A percentile compares a stretch with the other conserved stretches of the same genome.
Evolutionary conservation across 805 yeast species (phyloP).

Genomic region (Isabelozyma gotoi): DNA sequence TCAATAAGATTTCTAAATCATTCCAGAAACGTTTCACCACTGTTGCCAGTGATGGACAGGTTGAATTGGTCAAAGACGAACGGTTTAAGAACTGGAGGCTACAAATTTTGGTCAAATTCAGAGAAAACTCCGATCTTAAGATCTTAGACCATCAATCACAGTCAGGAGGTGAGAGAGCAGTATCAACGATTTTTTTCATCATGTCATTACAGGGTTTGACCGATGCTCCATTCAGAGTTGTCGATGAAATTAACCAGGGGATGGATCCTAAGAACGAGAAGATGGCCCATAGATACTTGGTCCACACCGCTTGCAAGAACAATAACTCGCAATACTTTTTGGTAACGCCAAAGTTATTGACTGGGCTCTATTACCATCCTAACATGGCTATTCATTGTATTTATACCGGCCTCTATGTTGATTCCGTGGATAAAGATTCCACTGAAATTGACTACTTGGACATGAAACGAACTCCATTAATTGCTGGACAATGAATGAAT

Average conservation of each 20-base stretch:
- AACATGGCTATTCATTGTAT: slow-evolving; percentile 87
- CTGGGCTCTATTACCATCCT: slow-evolving; percentile 72
- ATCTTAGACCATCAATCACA: slow-evolving; percentile 83
- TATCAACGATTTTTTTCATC: slow-evolving; percentile 85
- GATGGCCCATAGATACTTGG: slow-evolving; percentile 80
- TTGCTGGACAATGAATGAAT: not conserved
- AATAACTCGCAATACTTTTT: slow-evolving; percentile 79
- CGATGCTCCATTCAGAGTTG: slow-evolving; percentile 87
- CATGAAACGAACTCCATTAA: slow-evolving; percentile 1
- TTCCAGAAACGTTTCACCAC: slow-evolving; percentile 66
- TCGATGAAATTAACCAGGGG: slow-evolving; percentile 98
- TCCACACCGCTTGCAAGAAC: slow-evolving; percentile 68
- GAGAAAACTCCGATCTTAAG: slow-evolving; percentile 71
- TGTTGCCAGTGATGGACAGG: slow-evolving; percentile 88
- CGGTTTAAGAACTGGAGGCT: slow-evolving; percentile 76
- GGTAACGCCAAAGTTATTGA: slow-evolving; percentile 87
- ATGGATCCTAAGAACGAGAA: slow-evolving; percentile 95
- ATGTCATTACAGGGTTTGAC: slow-evolving; percentile 89
- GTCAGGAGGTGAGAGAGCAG: slow-evolving; percentile 98
- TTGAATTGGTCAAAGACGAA: slow-evolving; percentile 54
- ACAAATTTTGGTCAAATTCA: slow-evolving; percentile 79
- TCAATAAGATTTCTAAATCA: slow-evolving; percentile 55
- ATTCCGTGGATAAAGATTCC: slow-evolving; percentile 13
- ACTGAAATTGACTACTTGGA: slow-evolving; percentile 2
- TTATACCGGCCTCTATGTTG: slow-evolving; percentile 37